Base-by-base conservation (phyloP, 2,329 filamentous ascomycete species). In the Fonsecaea monophora region DNA sequence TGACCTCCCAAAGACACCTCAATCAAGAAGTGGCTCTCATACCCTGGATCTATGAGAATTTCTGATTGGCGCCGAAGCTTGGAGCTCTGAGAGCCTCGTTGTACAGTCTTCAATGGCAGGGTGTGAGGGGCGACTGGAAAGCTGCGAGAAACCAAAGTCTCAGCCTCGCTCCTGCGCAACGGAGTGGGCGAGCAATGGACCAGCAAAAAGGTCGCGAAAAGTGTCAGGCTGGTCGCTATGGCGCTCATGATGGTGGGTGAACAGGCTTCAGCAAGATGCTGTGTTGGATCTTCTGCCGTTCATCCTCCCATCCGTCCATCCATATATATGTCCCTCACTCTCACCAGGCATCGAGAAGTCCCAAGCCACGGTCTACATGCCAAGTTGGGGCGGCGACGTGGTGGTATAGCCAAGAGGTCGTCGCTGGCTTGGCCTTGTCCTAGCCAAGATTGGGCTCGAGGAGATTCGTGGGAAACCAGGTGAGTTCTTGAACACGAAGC, bases 1-100 rank as follows among this genome's bases (percentile, higher is more conserved):
- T 78, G 69, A 15, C 69, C 71, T 4, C 76, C 76, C 38, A 42
- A 15, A 13, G 10, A 13, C 1, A 42, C 38, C 13, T 42, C 38
- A 13, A 15, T 42, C 38, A 42, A 42, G 38, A 42, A 42, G 38
- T 42, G 38, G 15, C 38, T 42, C 38, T 42, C 38, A n/a, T 42
- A 42, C 15, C 38, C 38, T 42, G 38, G 38, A n/a, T 42, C 38
- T 12, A 42, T 6, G 38, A 42, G 38, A 3, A 42, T 6, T 42
- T 42, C 38, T 6, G 38, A 42, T 12, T 42, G 38, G 38, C 38
- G 38, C 38, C 38, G 38, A 42, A 15, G 38, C 38, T 42, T 42
- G 13, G 38, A 15, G 12, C 38, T 15, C 18, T 13, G 38, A 42
- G 38, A 42, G 38, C 38, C 38, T 42, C 38, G 38, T 42, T 42